Evolutionary conservation across 2,329 filamentous ascomycete genomes (phyloP).

Genomic region (Epichloe sp.): DNA sequence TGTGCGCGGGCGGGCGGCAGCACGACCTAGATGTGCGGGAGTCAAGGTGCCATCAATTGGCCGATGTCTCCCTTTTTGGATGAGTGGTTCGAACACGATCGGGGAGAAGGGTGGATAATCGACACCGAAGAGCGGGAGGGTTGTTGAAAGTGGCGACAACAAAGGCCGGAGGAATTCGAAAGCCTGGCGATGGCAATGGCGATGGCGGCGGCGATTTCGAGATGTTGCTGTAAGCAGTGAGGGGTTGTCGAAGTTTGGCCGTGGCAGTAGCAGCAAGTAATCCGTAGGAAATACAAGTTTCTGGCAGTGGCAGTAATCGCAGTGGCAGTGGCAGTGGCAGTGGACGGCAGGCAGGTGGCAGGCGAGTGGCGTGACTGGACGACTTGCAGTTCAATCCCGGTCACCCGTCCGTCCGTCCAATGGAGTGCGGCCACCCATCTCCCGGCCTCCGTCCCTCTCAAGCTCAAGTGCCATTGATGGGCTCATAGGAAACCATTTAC

Average conservation of each 20-base stretch:
- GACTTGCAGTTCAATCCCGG: too few species aligned
- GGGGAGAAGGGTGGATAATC: background rate
- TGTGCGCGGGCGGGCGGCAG: constrained; percentile 9
- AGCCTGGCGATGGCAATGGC: background rate
- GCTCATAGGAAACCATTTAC: too few species aligned
- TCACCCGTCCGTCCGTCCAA: too few species aligned
- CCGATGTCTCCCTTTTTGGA: background rate
- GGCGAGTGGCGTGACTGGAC: too few species aligned
- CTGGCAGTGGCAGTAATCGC: background rate
- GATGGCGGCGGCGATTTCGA: background rate
- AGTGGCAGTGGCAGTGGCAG: background rate
- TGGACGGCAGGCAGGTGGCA: background rate
- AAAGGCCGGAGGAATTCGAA: background rate
- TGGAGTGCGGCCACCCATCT: background rate
- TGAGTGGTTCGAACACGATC: background rate
- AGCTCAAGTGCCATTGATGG: background rate
- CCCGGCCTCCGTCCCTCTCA: background rate
- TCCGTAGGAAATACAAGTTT: background rate
- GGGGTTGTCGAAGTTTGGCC: background rate
- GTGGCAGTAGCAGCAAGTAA: too few species aligned
- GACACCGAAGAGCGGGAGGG: constrained; percentile 4
- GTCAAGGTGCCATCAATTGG: constrained; percentile 7
- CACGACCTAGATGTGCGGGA: constrained; percentile 6
- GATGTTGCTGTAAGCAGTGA: background rate
- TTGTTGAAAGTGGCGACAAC: background rate